Evolutionary conservation across 371 early-diverging fungal genomes (phyloP).

Genomic region (Phascolomyces articulosus): DNA sequence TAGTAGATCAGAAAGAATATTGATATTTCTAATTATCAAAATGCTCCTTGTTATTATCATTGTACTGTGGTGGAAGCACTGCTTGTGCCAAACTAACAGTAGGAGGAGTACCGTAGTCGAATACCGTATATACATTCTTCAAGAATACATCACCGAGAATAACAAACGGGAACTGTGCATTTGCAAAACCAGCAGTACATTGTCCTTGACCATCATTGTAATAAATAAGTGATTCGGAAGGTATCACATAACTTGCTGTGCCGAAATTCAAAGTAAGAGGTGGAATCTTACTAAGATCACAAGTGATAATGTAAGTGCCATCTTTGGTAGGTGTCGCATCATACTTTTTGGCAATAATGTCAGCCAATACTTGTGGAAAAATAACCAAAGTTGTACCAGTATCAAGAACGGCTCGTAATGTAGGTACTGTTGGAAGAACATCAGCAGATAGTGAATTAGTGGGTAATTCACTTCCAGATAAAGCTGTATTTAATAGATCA

Average conservation of each 20-base stretch:
- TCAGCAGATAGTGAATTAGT: constrained; percentile 11
- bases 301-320: constrained; percentile 30
- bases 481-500: neutral
- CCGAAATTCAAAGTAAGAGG: constrained; percentile 22
- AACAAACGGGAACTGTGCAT: constrained; percentile 27
- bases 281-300: constrained; percentile 17
- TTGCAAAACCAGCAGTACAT: constrained; percentile 31
- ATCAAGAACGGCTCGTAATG: constrained; percentile 52
- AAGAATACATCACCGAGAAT: constrained; percentile 54
- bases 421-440: neutral
- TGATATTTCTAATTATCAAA: neutral
- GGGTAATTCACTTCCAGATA: neutral
- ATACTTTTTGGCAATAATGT: constrained; percentile 20
- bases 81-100: constrained; percentile 24
- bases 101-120: constrained; percentile 29
- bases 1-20: too few species aligned
- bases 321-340: constrained; percentile 25
- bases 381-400: constrained; percentile 50
- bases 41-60: constrained; percentile 2
- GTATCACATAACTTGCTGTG: constrained; percentile 19
- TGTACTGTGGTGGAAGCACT: too few species aligned
- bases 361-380: constrained; percentile 23
- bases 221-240: constrained; percentile 30
- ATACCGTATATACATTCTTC: constrained; percentile 53
- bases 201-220: neutral